phyloP scores from a whole-genome alignment of 2,329 filamentous ascomycete genomes.

The Sporothrix globosa region DNA sequence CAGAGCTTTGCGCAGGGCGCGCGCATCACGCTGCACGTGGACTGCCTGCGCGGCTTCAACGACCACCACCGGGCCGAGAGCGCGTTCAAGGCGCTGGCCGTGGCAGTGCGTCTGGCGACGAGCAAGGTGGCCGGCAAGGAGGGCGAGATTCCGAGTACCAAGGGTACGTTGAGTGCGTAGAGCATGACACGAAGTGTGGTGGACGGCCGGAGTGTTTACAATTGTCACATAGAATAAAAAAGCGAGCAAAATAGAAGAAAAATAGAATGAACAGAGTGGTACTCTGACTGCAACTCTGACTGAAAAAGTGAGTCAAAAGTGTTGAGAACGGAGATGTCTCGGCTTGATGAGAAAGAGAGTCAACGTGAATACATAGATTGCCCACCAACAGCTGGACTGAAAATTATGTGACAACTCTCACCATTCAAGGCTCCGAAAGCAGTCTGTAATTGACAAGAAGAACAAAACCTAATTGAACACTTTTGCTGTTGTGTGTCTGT shows the following conservation, averaged over 20 bases:
- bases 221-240: constrained; percentile 6
- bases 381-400: background rate
- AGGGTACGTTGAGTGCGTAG: constrained; percentile 77
- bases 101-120: constrained; percentile 79
- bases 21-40: constrained; percentile 90
- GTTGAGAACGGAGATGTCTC: constrained; percentile 4
- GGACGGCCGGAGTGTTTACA: constrained; percentile 48
- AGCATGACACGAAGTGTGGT: background rate
- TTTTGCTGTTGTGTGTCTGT: background rate
- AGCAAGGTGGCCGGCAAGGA: constrained; percentile 75
- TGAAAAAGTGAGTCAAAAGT: background rate
- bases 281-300: background rate
- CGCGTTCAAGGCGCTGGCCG: constrained; percentile 93
- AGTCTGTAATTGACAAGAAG: background rate
- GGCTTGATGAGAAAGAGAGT: background rate
- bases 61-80: constrained; percentile 96
- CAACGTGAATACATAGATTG: background rate
- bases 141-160: constrained; percentile 93
- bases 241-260: constrained; percentile 26
- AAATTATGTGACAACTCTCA: too few relatives aligned
- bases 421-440: background rate
- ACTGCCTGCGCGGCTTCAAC: constrained; percentile 86
- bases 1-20: constrained; percentile 92
- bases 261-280: background rate
- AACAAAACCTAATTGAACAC: background rate